Evolutionary conservation across 140 eudicot genomes (phyloP).

Genomic region (Bidens hawaiensis): DNA sequence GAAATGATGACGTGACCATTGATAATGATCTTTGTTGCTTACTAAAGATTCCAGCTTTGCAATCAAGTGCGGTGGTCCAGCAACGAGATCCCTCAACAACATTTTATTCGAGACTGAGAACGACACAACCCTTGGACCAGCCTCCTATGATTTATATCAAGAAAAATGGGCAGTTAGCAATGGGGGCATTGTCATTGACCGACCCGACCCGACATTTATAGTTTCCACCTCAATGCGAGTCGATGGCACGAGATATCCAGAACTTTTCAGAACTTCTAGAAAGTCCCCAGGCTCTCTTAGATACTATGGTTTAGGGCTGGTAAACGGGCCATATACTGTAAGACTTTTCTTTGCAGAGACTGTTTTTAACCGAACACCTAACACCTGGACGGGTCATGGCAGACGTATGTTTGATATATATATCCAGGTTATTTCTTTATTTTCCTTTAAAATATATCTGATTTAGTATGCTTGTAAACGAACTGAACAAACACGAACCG

Average conservation of each 20-base stretch:
- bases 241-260: slow-evolving; percentile 32
- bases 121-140: slow-evolving; percentile 37
- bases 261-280: slow-evolving; percentile 39
- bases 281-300: slow-evolving; percentile 48
- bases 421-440: slow-evolving; percentile 40
- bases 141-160: slow-evolving; percentile 18
- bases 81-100: slow-evolving; percentile 23
- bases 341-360: slow-evolving; percentile 42
- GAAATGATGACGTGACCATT: slow-evolving; percentile 23
- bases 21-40: slow-evolving; percentile 18
- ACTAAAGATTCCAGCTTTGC: slow-evolving; percentile 39
- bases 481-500: too few species aligned
- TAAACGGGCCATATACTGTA: slow-evolving; percentile 37
- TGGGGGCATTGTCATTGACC: slow-evolving; percentile 38
- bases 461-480: too few species aligned
- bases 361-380: slow-evolving; percentile 25
- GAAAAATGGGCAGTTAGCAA: slow-evolving; percentile 45
- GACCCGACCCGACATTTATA: slow-evolving; percentile 31
- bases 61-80: slow-evolving; percentile 51
- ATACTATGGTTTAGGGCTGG: slow-evolving; percentile 46
- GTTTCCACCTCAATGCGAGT: slow-evolving; percentile 23
- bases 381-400: slow-evolving; percentile 30
- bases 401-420: slow-evolving; percentile 53
- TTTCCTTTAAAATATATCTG: not conserved
- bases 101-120: slow-evolving; percentile 40